Evolutionary conservation across 2,329 filamentous ascomycete genomes (phyloP), one percentile per base, ranked within the genome.

Genomic region (Hymenoscyphus repandus): DNA sequence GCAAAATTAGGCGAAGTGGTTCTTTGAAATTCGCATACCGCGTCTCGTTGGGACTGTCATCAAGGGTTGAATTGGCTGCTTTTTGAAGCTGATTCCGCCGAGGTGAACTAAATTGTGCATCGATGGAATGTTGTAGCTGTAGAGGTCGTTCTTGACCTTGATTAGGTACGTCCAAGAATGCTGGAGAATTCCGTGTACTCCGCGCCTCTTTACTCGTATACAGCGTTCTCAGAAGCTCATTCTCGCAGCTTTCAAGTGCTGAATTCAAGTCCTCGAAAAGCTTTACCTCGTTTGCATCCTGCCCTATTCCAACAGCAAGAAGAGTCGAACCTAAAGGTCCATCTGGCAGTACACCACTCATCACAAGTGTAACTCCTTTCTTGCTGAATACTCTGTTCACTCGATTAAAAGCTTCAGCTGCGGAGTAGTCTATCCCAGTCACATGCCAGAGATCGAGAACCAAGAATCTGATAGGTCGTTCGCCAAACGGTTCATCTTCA

Each of bases 361-460:
- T 77, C 12, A 93, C 81, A 52, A 96, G 80, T 51, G 85, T 79
- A 33, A 99, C 88, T 22, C 83, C 82, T 64, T 89, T 88, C 56
- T 84, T 82, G 54, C 83, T 75, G 2, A 97, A 74, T 17, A 97
- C 78, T 18, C 93, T 83, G 65, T 91, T 93, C 68, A 99, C 90
- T 12, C 91, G 86, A 53, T 88, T 90, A 66, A 99, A 97, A 0
- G 89, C 93, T 68, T 99, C 93, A 1, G 90, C 92, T 1, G 93
- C 92, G 0, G 92, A 97, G 67, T 96, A 99, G 69, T 99, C 93
- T 18, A 97, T 80, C 6, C 92, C 93, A 12, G 86, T 91, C 38
- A 99, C 93, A 56, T 93, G 86, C 57, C 82, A 84, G 61, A 99
- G 79, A 65, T 99, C 93, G 36, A 99, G 75, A 15, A 99, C 82